A percentile compares a stretch with the other conserved stretches of the same genome.
phyloP scores from a whole-genome alignment of 371 early-diverging fungal genomes.

The Mucor circinelloides region DNA sequence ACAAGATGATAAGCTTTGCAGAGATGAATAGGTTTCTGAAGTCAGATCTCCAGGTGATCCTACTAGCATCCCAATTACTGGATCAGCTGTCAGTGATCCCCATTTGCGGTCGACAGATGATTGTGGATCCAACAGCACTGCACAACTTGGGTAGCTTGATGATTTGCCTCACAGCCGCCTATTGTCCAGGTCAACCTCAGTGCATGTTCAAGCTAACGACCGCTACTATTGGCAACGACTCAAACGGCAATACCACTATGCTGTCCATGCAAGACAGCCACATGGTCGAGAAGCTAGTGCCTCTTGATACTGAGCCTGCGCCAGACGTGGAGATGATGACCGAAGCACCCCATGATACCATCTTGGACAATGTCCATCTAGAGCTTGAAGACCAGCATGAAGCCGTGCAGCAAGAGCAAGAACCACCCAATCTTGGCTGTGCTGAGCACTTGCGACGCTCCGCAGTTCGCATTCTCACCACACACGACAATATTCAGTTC shows the following conservation, averaged over 20 bases:
- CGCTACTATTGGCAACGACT: neutral
- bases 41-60: slow-evolving; percentile 11
- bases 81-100: slow-evolving; percentile 15
- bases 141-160: neutral
- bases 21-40: neutral
- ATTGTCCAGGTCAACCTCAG: neutral
- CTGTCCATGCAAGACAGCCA: neutral
- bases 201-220: neutral
- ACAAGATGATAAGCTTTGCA: neutral
- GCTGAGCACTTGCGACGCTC: slow-evolving; percentile 12
- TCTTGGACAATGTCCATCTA: neutral
- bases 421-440: neutral
- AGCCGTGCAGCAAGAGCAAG: neutral
- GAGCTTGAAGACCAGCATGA: neutral
- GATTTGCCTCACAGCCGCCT: neutral
- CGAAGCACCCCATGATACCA: neutral
- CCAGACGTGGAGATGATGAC: neutral
- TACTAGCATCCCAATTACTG: slow-evolving; percentile 10
- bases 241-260: neutral
- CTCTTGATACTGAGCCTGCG: neutral
- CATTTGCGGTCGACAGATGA: slow-evolving; percentile 7
- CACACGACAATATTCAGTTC: slow-evolving; percentile 24
- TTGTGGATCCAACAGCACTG: neutral
- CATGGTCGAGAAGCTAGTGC: neutral
- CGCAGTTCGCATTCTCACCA: slow-evolving; percentile 17